Conservation (phyloP, 1,284 basidiomycete species). For the Trichosporon asahii region DNA sequence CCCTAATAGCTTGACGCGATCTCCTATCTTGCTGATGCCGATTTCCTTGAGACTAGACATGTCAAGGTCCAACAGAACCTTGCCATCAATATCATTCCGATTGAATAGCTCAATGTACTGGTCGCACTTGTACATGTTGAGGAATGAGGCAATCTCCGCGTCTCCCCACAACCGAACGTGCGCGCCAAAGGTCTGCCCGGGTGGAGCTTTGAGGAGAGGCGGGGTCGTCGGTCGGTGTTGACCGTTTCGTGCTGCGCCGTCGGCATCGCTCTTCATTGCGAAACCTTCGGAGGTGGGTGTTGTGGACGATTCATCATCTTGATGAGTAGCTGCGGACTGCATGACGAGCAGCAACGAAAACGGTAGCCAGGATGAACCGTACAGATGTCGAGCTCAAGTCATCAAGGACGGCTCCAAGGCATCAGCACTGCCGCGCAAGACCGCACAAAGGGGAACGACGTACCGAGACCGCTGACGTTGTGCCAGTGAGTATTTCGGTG, state of each 20-base stretch:
- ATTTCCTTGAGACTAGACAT: constrained; percentile 81
- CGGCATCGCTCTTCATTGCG: not conserved
- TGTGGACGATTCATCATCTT: constrained; percentile 4
- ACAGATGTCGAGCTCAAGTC: not conserved
- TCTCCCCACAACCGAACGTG: constrained; percentile 44
- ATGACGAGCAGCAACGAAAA: not conserved
- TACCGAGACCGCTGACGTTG: not conserved
- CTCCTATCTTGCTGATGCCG: constrained; percentile 80
- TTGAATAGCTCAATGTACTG: constrained; percentile 67
- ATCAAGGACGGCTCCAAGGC: not conserved
- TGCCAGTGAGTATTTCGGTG: not conserved
- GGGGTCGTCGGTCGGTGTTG: constrained; percentile 34
- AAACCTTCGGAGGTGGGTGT: constrained; percentile 3
- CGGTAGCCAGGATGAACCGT: not conserved
- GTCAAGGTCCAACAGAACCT: constrained; percentile 83
- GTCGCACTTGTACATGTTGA: constrained; percentile 58
- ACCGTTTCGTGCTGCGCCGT: not conserved
- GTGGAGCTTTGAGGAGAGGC: constrained; percentile 34
- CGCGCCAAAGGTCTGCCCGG: constrained; percentile 29
- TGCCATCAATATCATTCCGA: constrained; percentile 80
- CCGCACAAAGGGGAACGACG: not conserved
- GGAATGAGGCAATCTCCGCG: constrained; percentile 39
- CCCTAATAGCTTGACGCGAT: constrained; percentile 76
- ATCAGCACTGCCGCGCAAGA: not conserved
- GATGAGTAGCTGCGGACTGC: not conserved